Conservation (phyloP, 495 filamentous ascomycete species). For the Cudoniella acicularis region DNA sequence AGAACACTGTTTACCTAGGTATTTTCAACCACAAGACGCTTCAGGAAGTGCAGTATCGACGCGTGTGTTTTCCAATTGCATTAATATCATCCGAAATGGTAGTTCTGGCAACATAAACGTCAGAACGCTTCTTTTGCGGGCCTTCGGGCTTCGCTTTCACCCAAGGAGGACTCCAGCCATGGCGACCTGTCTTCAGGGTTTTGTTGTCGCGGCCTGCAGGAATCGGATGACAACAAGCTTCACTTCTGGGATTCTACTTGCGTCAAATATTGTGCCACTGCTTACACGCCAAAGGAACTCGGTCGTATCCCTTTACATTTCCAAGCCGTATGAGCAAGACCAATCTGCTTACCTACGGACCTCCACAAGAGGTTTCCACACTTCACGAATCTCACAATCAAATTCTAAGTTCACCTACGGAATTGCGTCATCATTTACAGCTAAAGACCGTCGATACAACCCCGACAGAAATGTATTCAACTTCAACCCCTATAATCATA, state of each 20-base stretch:
- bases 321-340: neutral
- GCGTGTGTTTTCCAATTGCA: neutral
- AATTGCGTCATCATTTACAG: conserved; percentile 66
- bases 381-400: conserved; percentile 1
- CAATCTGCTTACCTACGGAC: neutral
- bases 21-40: no score
- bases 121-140: neutral
- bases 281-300: neutral
- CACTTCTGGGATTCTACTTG: neutral
- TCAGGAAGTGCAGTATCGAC: neutral
- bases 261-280: neutral
- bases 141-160: conserved; percentile 12
- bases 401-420: conserved; percentile 54
- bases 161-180: neutral
- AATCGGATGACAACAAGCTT: neutral
- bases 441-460: conserved; percentile 73
- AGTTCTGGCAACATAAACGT: neutral
- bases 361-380: conserved; percentile 2
- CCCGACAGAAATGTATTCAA: conserved; percentile 67
- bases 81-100: neutral
- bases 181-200: conserved; percentile 11
- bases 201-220: conserved; percentile 9
- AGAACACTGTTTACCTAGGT: no score
- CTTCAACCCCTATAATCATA: conserved; percentile 64
- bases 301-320: neutral